phyloP scores from a whole-genome alignment of 805 yeast species.

The Yamadazyma phyllophila region DNA sequence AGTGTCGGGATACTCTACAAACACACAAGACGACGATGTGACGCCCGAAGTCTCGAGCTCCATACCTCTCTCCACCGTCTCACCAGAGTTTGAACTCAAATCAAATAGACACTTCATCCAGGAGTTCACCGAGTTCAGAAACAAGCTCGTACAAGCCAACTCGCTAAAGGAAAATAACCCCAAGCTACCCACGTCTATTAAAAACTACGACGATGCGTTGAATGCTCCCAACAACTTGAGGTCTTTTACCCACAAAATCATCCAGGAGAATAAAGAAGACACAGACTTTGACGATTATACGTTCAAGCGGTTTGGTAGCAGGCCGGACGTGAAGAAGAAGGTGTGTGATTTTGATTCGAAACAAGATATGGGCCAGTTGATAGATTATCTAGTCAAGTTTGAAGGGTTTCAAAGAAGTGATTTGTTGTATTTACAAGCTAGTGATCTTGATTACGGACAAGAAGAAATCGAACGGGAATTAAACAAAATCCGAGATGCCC shows the following conservation, averaged over 20 bases:
- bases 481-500: slow-evolving; percentile 24
- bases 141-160: slow-evolving; percentile 3
- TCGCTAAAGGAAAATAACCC: slow-evolving; percentile 7
- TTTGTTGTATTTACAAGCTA: slow-evolving; percentile 25
- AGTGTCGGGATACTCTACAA: neutral
- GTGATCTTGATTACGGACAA: slow-evolving; percentile 32
- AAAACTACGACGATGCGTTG: slow-evolving; percentile 25
- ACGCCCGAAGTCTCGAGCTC: neutral
- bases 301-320: slow-evolving; percentile 16
- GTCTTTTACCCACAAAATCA: slow-evolving; percentile 22
- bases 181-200: slow-evolving; percentile 23
- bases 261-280: slow-evolving; percentile 14
- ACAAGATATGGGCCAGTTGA: slow-evolving; percentile 29
- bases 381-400: slow-evolving; percentile 25
- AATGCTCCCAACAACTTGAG: slow-evolving; percentile 24
- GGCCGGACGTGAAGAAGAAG: neutral
- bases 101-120: slow-evolving; percentile 9
- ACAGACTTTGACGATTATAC: slow-evolving; percentile 18
- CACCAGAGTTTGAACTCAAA: neutral
- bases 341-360: slow-evolving; percentile 6
- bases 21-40: too few relatives aligned
- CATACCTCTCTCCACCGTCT: neutral
- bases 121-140: slow-evolving; percentile 10
- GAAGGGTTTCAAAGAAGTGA: slow-evolving; percentile 28
- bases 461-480: slow-evolving; percentile 38